phyloP scores from a whole-genome alignment of 768 basidiomycete species.

The Scleroderma citrinum region DNA sequence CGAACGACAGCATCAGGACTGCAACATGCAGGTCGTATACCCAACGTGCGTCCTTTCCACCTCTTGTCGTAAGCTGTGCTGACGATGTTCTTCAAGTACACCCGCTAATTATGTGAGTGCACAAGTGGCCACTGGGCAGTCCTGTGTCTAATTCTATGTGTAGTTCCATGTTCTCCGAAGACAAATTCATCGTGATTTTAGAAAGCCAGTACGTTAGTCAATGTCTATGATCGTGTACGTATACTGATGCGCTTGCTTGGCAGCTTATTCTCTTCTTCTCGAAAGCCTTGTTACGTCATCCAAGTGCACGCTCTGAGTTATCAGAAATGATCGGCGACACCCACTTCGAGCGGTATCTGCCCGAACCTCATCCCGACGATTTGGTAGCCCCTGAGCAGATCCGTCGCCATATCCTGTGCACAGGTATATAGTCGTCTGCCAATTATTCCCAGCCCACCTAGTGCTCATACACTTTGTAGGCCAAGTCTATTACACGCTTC shows the following conservation, averaged over 20 bases:
- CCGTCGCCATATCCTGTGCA: slow-evolving; percentile 87
- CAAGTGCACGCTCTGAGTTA: slow-evolving; percentile 80
- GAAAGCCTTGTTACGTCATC: slow-evolving; percentile 92
- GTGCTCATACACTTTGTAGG: slow-evolving; percentile 37
- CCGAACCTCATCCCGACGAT: slow-evolving; percentile 68
- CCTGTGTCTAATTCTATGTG: slow-evolving; percentile 5
- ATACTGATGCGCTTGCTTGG: slow-evolving; percentile 1
- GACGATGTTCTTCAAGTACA: slow-evolving; percentile 45
- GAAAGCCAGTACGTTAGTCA: slow-evolving; percentile 72
- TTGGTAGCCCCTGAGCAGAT: slow-evolving; percentile 81
- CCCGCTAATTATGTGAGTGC: slow-evolving; percentile 83
- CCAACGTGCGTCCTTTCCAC: slow-evolving; percentile 60
- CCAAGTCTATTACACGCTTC: slow-evolving; percentile 89
- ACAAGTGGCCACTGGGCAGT: background rate
- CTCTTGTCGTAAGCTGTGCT: background rate
- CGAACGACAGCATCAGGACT: slow-evolving; percentile 95
- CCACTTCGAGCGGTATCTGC: slow-evolving; percentile 89
- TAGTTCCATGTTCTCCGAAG: slow-evolving; percentile 96
- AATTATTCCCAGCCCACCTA: background rate
- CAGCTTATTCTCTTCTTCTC: slow-evolving; percentile 95
- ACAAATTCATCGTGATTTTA: slow-evolving; percentile 96
- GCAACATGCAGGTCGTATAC: slow-evolving; percentile 99
- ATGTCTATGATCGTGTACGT: background rate
- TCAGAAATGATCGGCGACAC: slow-evolving; percentile 88
- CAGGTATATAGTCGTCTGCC: slow-evolving; percentile 43